phyloP scores from a whole-genome alignment of 1,284 basidiomycete species.

The Cerioporus squamosus region DNA sequence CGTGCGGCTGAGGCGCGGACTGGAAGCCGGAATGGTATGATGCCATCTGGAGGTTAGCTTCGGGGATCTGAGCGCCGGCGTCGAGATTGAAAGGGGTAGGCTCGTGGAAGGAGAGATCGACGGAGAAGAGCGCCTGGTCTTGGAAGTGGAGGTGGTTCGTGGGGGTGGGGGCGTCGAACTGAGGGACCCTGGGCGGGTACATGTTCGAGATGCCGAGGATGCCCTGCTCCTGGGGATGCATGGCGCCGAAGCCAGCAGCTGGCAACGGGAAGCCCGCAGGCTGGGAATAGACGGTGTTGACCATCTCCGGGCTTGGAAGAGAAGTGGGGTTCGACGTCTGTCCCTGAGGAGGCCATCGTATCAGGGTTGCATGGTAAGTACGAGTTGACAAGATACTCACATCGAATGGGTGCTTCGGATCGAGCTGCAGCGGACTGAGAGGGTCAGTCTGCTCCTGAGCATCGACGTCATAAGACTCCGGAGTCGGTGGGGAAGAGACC shows the following conservation, averaged over 20 bases:
- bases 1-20: not conserved
- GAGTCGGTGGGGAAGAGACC: too few relatives aligned
- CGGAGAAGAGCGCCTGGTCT: not conserved
- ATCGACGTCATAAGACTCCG: constrained; percentile 1
- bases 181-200: not conserved
- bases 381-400: not conserved
- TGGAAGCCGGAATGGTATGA: not conserved
- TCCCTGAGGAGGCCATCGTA: too few relatives aligned
- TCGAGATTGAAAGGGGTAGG: not conserved
- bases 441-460: not conserved
- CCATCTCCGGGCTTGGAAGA: not conserved
- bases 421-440: not conserved
- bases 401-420: not conserved
- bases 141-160: not conserved
- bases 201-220: constrained; percentile 8
- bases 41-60: not conserved
- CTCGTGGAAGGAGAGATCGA: not conserved
- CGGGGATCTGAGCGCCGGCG: not conserved
- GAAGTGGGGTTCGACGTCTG: not conserved
- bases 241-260: not conserved
- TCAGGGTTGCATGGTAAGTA: too few relatives aligned
- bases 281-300: not conserved
- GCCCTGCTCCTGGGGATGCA: constrained; percentile 4
- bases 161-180: not conserved
- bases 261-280: not conserved